A percentile compares a stretch with the other conserved stretches of the same genome.
These are phyloP conservation scores for Chrysoporthe austroafricana DNA, from an alignment of 2,329 filamentous ascomycete genomes.

Conservation along the genomic window DNA sequence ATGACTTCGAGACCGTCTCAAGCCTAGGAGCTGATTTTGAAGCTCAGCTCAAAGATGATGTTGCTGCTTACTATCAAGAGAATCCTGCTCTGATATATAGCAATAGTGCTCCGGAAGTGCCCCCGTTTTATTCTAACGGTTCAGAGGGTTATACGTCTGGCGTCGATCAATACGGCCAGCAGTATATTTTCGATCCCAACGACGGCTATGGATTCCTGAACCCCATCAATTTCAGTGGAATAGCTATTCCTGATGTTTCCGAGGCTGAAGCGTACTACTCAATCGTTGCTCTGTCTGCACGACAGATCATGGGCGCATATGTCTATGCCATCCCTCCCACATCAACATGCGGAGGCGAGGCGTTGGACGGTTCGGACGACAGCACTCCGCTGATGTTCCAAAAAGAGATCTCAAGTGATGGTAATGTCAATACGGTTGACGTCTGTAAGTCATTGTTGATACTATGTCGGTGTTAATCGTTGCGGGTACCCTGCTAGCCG, in stretches of 20 bases:
- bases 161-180: conserved; percentile 19
- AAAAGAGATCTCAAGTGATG: conserved; percentile 84
- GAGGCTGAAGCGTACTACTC: conserved; percentile 73
- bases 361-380: not conserved
- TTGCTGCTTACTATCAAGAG: conserved; percentile 22
- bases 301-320: conserved; percentile 78
- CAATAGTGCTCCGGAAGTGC: not conserved
- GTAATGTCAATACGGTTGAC: conserved; percentile 82
- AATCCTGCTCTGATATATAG: conserved; percentile 2
- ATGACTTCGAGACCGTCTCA: conserved; percentile 67
- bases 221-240: conserved; percentile 68
- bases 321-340: conserved; percentile 71
- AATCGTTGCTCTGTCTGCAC: conserved; percentile 76
- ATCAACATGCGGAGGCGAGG: conserved; percentile 8
- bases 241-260: conserved; percentile 68
- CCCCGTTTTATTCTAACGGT: not conserved
- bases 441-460: conserved; percentile 51
- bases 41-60: conserved; percentile 22
- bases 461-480: not conserved
- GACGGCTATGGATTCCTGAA: conserved; percentile 52
- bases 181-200: conserved; percentile 30
- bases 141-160: conserved; percentile 11
- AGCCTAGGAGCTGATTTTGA: conserved; percentile 25
- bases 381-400: conserved; percentile 73
- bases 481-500: too few relatives aligned